Conservation (phyloP, 805 yeast genomes). For the Starmerella etchellsii region DNA sequence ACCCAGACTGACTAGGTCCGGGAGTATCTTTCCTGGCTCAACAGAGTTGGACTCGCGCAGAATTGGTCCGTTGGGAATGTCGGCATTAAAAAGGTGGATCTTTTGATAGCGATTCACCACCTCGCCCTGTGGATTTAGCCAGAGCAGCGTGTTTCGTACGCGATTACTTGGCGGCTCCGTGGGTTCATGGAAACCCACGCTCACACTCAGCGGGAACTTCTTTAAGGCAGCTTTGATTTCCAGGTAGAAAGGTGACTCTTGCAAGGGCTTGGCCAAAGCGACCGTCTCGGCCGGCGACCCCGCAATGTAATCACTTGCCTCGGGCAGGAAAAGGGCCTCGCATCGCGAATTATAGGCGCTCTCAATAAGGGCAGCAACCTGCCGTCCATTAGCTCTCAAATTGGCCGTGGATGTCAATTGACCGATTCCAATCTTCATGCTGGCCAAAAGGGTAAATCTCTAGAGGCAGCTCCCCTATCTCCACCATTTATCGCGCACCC, state of each 20-base stretch:
- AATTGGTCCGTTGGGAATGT: slow-evolving; percentile 66
- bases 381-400: slow-evolving; percentile 43
- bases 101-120: slow-evolving; percentile 65
- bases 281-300: slow-evolving; percentile 53
- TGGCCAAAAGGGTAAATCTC: no score
- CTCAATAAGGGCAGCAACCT: slow-evolving; percentile 47
- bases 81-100: slow-evolving; percentile 80
- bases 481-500: no score
- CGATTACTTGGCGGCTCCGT: slow-evolving; percentile 31
- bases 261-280: slow-evolving; percentile 39
- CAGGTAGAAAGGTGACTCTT: slow-evolving; percentile 31
- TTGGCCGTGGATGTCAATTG: slow-evolving; percentile 69
- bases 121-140: slow-evolving; percentile 54
- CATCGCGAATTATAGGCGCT: slow-evolving; percentile 52
- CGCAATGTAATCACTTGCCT: slow-evolving; percentile 83
- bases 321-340: slow-evolving; percentile 71
- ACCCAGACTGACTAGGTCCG: slow-evolving; percentile 46
- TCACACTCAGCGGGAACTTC: slow-evolving; percentile 39
- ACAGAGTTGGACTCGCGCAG: slow-evolving; percentile 67
- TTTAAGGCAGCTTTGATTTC: slow-evolving; percentile 38
- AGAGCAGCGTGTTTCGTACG: slow-evolving; percentile 60
- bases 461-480: no score
- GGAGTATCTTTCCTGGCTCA: slow-evolving; percentile 73
- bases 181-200: slow-evolving; percentile 86
- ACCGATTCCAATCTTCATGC: slow-evolving; percentile 34